Percentiles rank a stretch among this genome's conserved stretches.
phyloP scores from a whole-genome alignment of 805 yeast genomes.

The Pichia nakasei region DNA sequence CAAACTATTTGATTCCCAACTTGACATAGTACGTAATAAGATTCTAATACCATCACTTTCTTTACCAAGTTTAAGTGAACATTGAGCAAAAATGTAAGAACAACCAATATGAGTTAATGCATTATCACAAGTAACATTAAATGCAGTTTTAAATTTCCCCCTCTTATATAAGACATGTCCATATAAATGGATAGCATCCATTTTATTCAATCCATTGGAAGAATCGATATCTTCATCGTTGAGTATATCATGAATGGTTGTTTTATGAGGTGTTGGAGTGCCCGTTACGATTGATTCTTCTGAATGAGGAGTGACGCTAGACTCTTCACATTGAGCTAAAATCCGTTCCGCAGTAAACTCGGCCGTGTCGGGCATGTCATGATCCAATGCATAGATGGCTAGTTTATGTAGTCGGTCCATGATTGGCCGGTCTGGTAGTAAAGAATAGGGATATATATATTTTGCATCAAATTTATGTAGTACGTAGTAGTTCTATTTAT shows the following conservation, averaged over 20 bases:
- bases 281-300: background rate
- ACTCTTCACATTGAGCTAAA: conserved; percentile 40
- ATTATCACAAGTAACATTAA: conserved; percentile 33
- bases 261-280: conserved; percentile 1
- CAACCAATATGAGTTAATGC: conserved; percentile 60
- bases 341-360: conserved; percentile 81
- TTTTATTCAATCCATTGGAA: conserved; percentile 22
- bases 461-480: no score
- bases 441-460: no score
- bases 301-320: no score
- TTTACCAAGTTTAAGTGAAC: conserved; percentile 47
- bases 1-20: conserved; percentile 25
- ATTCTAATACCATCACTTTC: conserved; percentile 56
- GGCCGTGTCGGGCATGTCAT: conserved; percentile 63
- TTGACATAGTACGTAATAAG: conserved; percentile 29
- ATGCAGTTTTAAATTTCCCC: conserved; percentile 54
- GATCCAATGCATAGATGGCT: conserved; percentile 64
- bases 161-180: conserved; percentile 57
- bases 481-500: no score
- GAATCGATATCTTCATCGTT: background rate
- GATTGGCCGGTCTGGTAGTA: no score
- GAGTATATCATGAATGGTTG: background rate
- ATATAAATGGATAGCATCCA: conserved; percentile 60
- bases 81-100: conserved; percentile 61
- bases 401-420: conserved; percentile 31